Base-by-base conservation (phyloP, 2,329 filamentous ascomycete species). In the Cladophialophora bantiana region DNA sequence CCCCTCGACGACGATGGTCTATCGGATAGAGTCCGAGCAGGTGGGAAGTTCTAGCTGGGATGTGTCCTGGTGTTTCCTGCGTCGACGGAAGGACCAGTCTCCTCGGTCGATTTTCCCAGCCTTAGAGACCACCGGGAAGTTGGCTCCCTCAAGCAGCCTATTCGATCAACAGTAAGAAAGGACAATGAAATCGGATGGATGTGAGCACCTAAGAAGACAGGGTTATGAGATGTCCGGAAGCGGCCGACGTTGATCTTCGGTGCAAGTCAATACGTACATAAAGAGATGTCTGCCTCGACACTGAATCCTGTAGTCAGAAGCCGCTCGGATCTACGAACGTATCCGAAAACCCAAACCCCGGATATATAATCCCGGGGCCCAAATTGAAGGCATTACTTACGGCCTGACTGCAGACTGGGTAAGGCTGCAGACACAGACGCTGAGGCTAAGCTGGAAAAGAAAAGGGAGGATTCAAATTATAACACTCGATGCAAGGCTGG, bases 381-480 rank as follows among this genome's bases (percentile, higher is more conserved):
- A 50, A 50, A 50, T 31, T 31, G 7, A 31, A 50, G 4, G 45
- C 20, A 26, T 31, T 50, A 5, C 18, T 31, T 50, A 5, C 18
- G 26, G 9, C 7, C 12, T 31, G 18, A 26, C 20, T 12, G 7
- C 45, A 50, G 45, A 26, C 45, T 26, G 31, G 1, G 35, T 4
- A 35, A 55, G 53, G 53, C 31, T 55, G 53, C 32, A 55, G 53
- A 35, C 18, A 36, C 53, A 61, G 59, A 48, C 59, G 48, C 59
- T n/a, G n/a, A 20, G 31, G 59, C 59, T 50, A 61, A 54, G 48
- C 45, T 20, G 52, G 48, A 50, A 63, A 48, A 48, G 53, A 40
- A 26, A 2, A 26, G 26, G 26, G 26, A 26, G 26, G 26, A 26
- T 5, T 54, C 45, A 7, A 26, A 10, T 7, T 26, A 15, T 34